Percentiles rank a stretch among this genome's conserved stretches.
These are phyloP conservation scores for Hypoxylon rubiginosum DNA, from an alignment of 2,329 filamentous ascomycete genomes.

Conservation along the genomic window DNA sequence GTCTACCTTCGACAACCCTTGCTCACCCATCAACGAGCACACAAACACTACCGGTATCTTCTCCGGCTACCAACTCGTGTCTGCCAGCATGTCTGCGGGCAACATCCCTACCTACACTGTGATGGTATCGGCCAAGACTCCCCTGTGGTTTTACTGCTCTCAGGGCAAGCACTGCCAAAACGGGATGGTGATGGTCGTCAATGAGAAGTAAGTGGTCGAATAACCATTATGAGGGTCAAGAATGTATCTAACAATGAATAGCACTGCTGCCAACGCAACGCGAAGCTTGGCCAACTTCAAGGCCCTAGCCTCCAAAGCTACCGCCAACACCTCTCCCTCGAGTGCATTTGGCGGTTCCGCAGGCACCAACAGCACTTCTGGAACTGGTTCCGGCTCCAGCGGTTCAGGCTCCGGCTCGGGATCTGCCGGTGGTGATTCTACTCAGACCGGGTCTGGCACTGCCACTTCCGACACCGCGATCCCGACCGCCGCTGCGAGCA, in stretches of 20 bases:
- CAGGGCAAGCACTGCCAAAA: constrained; percentile 80
- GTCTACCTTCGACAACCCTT: constrained; percentile 80
- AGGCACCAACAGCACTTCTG: constrained; percentile 40
- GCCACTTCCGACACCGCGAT: constrained; percentile 20
- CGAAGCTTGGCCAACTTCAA: constrained; percentile 67
- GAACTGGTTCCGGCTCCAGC: constrained; percentile 30
- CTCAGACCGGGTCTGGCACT: constrained; percentile 17
- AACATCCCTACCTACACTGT: constrained; percentile 78
- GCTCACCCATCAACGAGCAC: constrained; percentile 69
- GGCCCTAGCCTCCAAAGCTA: constrained; percentile 52
- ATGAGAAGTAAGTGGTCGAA: constrained; percentile 71
- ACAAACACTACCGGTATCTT: constrained; percentile 71
- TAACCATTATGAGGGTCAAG: background rate
- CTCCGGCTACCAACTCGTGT: constrained; percentile 75
- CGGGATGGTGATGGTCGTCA: constrained; percentile 83
- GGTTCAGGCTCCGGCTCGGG: constrained; percentile 13
- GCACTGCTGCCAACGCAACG: constrained; percentile 64
- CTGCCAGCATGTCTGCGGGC: constrained; percentile 62
- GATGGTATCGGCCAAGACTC: constrained; percentile 75
- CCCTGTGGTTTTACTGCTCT: constrained; percentile 85
- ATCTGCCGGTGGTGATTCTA: constrained; percentile 3
- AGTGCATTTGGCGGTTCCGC: constrained; percentile 46
- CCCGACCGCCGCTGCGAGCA: constrained; percentile 38
- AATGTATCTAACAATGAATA: constrained; percentile 44
- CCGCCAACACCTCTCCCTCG: constrained; percentile 51